Evolutionary conservation across 2,329 filamentous ascomycete genomes (phyloP), one percentile per base, ranked within the genome.

Genomic region (Podosphaera fusca): DNA sequence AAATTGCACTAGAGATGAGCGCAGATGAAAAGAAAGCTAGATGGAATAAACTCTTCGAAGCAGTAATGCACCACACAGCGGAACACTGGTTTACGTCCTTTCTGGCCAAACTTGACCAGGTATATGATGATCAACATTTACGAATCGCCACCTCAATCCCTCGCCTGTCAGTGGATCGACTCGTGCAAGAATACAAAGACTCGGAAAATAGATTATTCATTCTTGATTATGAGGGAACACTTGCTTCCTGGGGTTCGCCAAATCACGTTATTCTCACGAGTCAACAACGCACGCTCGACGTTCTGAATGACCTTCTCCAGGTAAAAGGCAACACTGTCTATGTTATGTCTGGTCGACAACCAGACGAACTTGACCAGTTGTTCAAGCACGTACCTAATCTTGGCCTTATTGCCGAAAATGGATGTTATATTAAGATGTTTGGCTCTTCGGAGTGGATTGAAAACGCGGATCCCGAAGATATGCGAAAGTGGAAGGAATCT

Each of bases 331-430:
- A 96, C 65, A 81, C 81, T 1, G 84, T 96, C 33, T 96, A 95
- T 64, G 82, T 96, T 61, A 96, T 95, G 87, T 95, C 87, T 57
- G 84, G 86, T 7, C 82, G 87, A 38, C 85, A 82, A 62, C 86
- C 88, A 0, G 86, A 94, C 64, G 88, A 95, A 65, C 80, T 95
- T 38, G 87, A 95, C 63, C 80, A 83, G 3, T 75, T 94, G 1
- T 95, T 96, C 74, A 82, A 82, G 56, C 79, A 84, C 31, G 84
- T 95, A 1, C 84, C 86, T 4, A 84, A 84, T 59, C 73, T 95
- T 2, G 92, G 92, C 2, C 74, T 96, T 3, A 94, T 96, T 61
- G 90, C 90, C 0, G 90, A 96, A 70, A 95, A 95, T 62, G 90
- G 90, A 1, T 94, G 87, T 67, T 96, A 94, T 70, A 73, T 95